Evolutionary conservation across 768 basidiomycete genomes (phyloP), one percentile per base, ranked within the genome.

Genomic region (Lentinula detonsa): DNA sequence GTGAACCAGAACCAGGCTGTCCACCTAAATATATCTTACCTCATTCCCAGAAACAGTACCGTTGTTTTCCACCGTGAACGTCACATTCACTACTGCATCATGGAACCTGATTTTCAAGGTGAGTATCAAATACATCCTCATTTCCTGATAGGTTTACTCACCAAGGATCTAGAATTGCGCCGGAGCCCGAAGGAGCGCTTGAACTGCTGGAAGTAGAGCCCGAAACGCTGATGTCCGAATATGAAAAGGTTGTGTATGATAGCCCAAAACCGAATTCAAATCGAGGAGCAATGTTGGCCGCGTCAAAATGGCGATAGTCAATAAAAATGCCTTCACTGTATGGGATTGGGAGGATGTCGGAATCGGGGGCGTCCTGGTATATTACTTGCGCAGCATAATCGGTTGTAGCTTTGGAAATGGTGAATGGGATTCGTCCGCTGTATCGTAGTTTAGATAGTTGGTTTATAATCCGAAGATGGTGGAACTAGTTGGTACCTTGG

Each of bases 381-480:
- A 75, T 70, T 16, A 84, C 72, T 64, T 83, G 75, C 1, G 85
- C 84, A 6, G 81, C 72, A 66, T 89, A 90, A 69, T 90, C 88
- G 33, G 67, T 64, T 15, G 73, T 62, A 33, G 73, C 68, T 71
- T 85, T 84, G 18, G 78, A 85, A 61, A 87, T 84, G 0, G 86
- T 80, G 63, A 75, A 80, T 1, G 79, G 78, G 1, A 80, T 72
- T 5, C 80, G 75, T 21, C 78, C 79, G 64, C 76, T 79, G 51
- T 2, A 54, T 9, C 42, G 13, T 21, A 23, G 21, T 18, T 49
- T 49, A 43, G n/a, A 56, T 40, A 9, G 18, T 7, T 54, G 0
- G 15, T 35, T n/a, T 16, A 50, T 52, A 53, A 16, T 28, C 53
- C 11, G 16, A 23, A 23, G 7, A 48, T 23, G 21, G 39, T 33